phyloP scores from a whole-genome alignment of 177 flowering plant genomes.

The Vitis hybrid region DNA sequence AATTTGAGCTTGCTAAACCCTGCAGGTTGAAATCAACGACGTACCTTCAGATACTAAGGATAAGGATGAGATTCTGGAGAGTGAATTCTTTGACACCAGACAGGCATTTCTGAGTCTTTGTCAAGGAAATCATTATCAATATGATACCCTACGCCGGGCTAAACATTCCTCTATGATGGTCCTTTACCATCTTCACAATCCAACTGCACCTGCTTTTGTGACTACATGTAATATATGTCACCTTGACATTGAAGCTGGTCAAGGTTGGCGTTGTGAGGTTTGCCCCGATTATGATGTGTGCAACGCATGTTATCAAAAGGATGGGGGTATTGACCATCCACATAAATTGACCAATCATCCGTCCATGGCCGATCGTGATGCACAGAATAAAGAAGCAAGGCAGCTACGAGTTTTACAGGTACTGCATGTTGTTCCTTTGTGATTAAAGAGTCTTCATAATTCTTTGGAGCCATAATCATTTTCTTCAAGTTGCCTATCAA shows the following conservation, averaged over 20 bases:
- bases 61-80: slow-evolving; percentile 92
- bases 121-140: slow-evolving; percentile 98
- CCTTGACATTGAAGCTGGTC: slow-evolving; percentile 92
- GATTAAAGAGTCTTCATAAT: background rate
- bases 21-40: slow-evolving; percentile 77
- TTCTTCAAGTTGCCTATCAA: background rate
- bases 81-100: slow-evolving; percentile 97
- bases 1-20: slow-evolving; percentile 2
- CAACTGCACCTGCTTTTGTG: slow-evolving; percentile 99
- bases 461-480: background rate
- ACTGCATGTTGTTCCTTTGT: slow-evolving; percentile 1
- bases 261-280: slow-evolving; percentile 98
- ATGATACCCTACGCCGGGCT: slow-evolving; percentile 94
- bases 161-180: slow-evolving; percentile 99
- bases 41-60: slow-evolving; percentile 86
- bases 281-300: slow-evolving; percentile 98
- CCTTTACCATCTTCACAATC: slow-evolving; percentile 97
- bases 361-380: slow-evolving; percentile 87
- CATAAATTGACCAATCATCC: slow-evolving; percentile 91
- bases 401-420: slow-evolving; percentile 89
- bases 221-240: slow-evolving; percentile 80
- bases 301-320: slow-evolving; percentile 78
- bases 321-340: slow-evolving; percentile 81
- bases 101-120: slow-evolving; percentile 98
- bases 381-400: slow-evolving; percentile 93